Evolutionary conservation across 2,329 filamentous ascomycete genomes (phyloP).

Genomic region (Gaeumannomyces sp.): DNA sequence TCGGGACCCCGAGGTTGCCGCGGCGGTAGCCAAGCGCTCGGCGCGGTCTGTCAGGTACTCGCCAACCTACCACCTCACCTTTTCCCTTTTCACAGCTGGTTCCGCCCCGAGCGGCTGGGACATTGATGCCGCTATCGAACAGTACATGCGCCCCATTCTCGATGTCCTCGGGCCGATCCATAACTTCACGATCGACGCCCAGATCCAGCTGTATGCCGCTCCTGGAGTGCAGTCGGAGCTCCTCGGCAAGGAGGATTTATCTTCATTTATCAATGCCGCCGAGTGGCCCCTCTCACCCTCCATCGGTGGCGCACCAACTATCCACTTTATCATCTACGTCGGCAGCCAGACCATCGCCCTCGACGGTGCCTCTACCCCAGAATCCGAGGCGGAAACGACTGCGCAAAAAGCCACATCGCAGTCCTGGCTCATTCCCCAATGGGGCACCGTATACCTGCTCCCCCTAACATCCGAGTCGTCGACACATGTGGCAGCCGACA

Average conservation of each 20-base stretch:
- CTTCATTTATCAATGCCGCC: constrained; percentile 93
- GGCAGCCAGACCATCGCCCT: constrained; percentile 66
- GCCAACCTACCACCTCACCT: constrained; percentile 89
- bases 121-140: constrained; percentile 71
- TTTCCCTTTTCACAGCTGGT: constrained; percentile 84
- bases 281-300: constrained; percentile 96
- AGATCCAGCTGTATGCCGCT: constrained; percentile 88
- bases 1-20: constrained; percentile 40
- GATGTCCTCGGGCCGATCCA: constrained; percentile 75
- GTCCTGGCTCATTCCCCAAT: constrained; percentile 91
- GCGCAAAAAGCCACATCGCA: constrained; percentile 37
- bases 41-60: constrained; percentile 87
- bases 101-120: constrained; percentile 82
- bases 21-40: constrained; percentile 60
- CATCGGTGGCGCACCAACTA: constrained; percentile 85
- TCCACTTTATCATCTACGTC: constrained; percentile 93
- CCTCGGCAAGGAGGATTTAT: constrained; percentile 78
- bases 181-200: constrained; percentile 93
- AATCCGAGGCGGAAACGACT: constrained; percentile 4
- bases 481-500: constrained; percentile 52
- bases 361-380: background rate
- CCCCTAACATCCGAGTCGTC: constrained; percentile 33
- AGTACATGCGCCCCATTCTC: constrained; percentile 77
- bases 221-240: constrained; percentile 57
- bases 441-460: constrained; percentile 69